Percentiles rank a stretch among this genome's conserved stretches.
phyloP scores from a whole-genome alignment of 352 stramenopile genomes.

The Phytophthora podocarpi region DNA sequence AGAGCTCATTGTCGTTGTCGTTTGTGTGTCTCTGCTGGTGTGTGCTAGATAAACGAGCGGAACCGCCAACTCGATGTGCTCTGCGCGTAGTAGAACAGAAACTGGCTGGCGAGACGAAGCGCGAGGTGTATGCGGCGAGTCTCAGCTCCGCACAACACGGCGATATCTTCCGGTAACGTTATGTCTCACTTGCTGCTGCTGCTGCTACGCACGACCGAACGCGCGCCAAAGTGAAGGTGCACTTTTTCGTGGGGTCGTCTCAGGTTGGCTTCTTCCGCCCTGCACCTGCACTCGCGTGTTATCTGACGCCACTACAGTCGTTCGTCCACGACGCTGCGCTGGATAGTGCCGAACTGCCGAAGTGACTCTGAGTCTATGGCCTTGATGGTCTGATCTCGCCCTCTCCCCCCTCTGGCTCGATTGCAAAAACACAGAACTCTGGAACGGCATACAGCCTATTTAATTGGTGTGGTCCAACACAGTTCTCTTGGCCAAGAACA shows the following conservation, averaged over 20 bases:
- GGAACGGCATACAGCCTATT: constrained; percentile 4
- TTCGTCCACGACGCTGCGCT: too few species aligned
- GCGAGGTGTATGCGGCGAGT: constrained; percentile 9
- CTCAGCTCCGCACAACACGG: constrained; percentile 15
- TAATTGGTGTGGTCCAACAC: constrained; percentile 6
- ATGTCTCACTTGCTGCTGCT: constrained; percentile 8
- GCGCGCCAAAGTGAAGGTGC: constrained; percentile 7
- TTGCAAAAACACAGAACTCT: constrained; percentile 8
- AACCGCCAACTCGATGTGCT: constrained; percentile 6
- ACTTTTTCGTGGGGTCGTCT: constrained; percentile 32
- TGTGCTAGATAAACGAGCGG: constrained; percentile 8
- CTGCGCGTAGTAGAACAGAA: constrained; percentile 16
- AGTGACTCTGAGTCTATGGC: constrained; percentile 5
- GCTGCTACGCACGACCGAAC: too few species aligned
- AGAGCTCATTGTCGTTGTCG: constrained; percentile 69
- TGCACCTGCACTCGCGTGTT: constrained; percentile 1
- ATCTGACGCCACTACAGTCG: constrained; percentile 13
- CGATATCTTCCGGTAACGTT: too few species aligned
- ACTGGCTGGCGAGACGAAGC: constrained; percentile 8
- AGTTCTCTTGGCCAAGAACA: too few species aligned
- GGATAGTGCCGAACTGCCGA: constrained; percentile 24
- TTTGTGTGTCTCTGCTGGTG: background rate
- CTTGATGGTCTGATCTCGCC: constrained; percentile 22
- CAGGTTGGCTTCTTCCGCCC: constrained; percentile 32
- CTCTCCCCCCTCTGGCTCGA: constrained; percentile 27